These are phyloP conservation scores for Candolleomyces eurysporus DNA, from an alignment of 768 basidiomycete species.

Conservation along the genomic window DNA sequence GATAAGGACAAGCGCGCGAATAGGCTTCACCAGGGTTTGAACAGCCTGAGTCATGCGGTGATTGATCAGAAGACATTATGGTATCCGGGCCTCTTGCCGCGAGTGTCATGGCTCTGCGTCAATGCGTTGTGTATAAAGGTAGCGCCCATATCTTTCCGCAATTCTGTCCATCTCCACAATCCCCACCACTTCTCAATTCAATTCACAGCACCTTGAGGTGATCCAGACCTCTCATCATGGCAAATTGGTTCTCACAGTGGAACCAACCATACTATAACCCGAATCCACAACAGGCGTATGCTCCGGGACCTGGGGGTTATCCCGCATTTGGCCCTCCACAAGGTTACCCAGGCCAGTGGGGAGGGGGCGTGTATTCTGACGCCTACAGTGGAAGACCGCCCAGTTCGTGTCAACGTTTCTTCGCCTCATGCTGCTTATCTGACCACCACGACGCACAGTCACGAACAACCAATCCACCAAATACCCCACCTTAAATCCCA, in stretches of 20 bases:
- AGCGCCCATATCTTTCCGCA: neutral
- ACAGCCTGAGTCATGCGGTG: too few relatives aligned
- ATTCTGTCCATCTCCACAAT: neutral
- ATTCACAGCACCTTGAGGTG: neutral
- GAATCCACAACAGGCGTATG: neutral
- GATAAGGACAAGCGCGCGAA: neutral
- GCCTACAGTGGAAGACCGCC: constrained; percentile 5
- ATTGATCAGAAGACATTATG: neutral
- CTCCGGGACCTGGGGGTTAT: neutral
- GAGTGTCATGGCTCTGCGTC: neutral
- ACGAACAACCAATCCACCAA: constrained; percentile 24
- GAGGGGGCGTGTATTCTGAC: constrained; percentile 4
- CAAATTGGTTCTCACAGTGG: neutral
- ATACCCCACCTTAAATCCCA: constrained; percentile 52
- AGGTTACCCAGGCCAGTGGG: neutral
- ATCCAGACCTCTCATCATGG: neutral
- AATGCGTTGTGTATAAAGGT: neutral
- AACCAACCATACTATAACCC: neutral
- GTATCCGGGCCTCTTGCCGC: neutral
- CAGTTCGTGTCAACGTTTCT: neutral
- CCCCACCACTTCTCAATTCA: neutral
- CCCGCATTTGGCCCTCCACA: neutral
- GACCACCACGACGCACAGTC: neutral
- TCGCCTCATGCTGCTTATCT: neutral
- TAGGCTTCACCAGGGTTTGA: too few relatives aligned